Percentiles rank a stretch among this genome's conserved stretches.
These are phyloP conservation scores for Yarrowia deformans DNA, from an alignment of 805 yeast species.

Conservation along the genomic window DNA sequence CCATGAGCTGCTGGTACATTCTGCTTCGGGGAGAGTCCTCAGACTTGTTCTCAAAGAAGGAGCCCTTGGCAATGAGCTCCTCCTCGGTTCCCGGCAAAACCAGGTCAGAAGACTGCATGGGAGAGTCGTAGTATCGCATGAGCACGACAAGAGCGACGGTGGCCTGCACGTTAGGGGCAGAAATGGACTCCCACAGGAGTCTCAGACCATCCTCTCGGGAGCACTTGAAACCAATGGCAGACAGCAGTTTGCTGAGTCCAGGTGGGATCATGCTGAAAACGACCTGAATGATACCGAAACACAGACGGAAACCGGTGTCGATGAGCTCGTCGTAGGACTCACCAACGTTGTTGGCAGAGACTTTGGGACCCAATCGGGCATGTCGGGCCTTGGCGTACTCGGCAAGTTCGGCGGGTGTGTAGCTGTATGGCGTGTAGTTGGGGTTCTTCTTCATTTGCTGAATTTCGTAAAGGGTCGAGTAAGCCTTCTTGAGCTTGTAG, in stretches of 20 bases:
- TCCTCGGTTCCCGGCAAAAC: constrained; percentile 54
- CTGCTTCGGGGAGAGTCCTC: constrained; percentile 36
- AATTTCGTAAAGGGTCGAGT: constrained; percentile 82
- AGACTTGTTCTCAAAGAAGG: constrained; percentile 5
- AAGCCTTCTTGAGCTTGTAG: constrained; percentile 84
- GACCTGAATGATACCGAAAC: constrained; percentile 91
- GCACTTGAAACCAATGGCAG: constrained; percentile 91
- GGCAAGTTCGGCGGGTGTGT: constrained; percentile 30
- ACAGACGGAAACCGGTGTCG: constrained; percentile 85
- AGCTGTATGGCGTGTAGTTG: constrained; percentile 22
- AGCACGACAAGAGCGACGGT: constrained; percentile 86
- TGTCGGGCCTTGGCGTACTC: constrained; percentile 35
- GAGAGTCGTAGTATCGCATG: constrained; percentile 91
- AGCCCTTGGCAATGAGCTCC: constrained; percentile 42
- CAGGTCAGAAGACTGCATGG: constrained; percentile 89
- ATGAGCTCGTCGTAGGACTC: constrained; percentile 82
- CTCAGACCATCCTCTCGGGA: constrained; percentile 83
- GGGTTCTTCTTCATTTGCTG: constrained; percentile 51
- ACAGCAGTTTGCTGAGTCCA: constrained; percentile 82
- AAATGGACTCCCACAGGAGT: constrained; percentile 88
- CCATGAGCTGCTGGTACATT: constrained; percentile 54
- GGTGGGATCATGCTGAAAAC: constrained; percentile 95
- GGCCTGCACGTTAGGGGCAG: constrained; percentile 88
- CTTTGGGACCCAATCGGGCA: constrained; percentile 33
- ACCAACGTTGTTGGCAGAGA: constrained; percentile 31